phyloP scores from a whole-genome alignment of 192 early-diverging fungal genomes.

The Backusella macrospora region DNA sequence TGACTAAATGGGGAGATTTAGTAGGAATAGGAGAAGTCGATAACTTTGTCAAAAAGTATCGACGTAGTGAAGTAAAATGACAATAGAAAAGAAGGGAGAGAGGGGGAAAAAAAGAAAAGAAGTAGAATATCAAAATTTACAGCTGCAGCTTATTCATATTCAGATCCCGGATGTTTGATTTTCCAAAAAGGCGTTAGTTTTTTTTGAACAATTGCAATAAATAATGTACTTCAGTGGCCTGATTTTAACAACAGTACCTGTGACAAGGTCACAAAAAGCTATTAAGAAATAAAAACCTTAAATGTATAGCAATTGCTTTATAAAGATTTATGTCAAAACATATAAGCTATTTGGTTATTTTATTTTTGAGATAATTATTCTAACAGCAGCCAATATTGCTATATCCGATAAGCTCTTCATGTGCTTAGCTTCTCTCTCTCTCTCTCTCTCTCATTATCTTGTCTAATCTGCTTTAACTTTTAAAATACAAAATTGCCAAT shows the following conservation, averaged over 20 bases:
- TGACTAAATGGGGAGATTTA: not conserved
- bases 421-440: too few species aligned
- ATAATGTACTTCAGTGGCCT: slow-evolving; percentile 9
- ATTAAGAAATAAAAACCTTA: not conserved
- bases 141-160: not conserved
- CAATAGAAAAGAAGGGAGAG: not conserved
- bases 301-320: not conserved
- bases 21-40: not conserved
- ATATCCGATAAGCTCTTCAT: not conserved
- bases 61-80: not conserved
- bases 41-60: slow-evolving; percentile 8
- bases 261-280: not conserved
- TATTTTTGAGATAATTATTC: not conserved
- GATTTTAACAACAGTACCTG: slow-evolving; percentile 7
- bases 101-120: not conserved
- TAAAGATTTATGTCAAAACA: not conserved
- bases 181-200: slow-evolving; percentile 6
- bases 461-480: not conserved
- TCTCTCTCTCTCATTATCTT: not conserved
- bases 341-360: not conserved
- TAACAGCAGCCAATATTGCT: not conserved
- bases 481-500: too few species aligned
- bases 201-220: slow-evolving; percentile 3
- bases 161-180: not conserved
- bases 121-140: not conserved